Evolutionary conservation across 2,329 filamentous ascomycete genomes (phyloP), one percentile per base, ranked within the genome.

Genomic region (Ophiostoma quercus): DNA sequence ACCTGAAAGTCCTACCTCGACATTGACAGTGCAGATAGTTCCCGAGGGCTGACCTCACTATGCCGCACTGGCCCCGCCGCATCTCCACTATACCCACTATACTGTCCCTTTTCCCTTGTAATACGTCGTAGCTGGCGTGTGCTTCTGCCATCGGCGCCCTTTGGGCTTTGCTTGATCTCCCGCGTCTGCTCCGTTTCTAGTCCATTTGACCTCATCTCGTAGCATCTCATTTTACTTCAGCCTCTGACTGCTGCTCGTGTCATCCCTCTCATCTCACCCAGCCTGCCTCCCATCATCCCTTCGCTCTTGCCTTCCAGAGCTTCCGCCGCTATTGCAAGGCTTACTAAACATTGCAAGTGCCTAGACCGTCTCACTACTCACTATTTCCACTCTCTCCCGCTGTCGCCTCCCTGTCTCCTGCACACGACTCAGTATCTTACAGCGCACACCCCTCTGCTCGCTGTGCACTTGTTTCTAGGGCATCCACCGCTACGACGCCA

Each of bases 401-500:
- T 14, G 51, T 57, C 51, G 22, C 51, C 51, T 57, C 51, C 43
- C 43, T 54, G 47, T 14, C 47, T 14, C 9, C 47, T 47, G 12
- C 51, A 29, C 51, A 57, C 51, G 51, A 57, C 51, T 57, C 34
- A 34, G 34, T 57, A 22, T 57, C 12, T 29, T 29, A 29, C 25
- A 29, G 25, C 25, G 25, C 25, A 57, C 51, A 57, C 51, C 51
- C 51, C 51, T 25, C 51, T 25, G 43, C 16, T n/a, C 51, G 51
- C 57, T 32, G 57, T 62, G 25, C 25, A 29, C 22, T 32, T 29
- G 57, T 29, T 29, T 62, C 57, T 62, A 62, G 57, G 57, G 57
- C 57, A 62, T 32, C 57, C 57, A 25, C 57, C 25, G 22, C 57
- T 62, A 62, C 57, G 25, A 32, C 57, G 25, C 57, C 57, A 57